Evolutionary conservation across 305 asterid species (phyloP).

Genomic region (Andrographis paniculata): DNA sequence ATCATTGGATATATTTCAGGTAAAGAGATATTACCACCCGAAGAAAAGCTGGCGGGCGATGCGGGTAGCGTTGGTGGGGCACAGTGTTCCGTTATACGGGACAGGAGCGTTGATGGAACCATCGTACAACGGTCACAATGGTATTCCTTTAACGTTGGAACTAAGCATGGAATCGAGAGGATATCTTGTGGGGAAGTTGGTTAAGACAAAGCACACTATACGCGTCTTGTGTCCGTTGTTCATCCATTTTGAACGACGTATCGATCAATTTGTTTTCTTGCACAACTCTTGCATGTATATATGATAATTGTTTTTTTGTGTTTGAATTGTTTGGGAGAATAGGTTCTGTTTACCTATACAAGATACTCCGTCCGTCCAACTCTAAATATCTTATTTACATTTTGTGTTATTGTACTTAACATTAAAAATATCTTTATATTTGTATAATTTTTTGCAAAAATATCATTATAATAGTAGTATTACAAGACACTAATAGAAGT

Average conservation of each 20-base stretch:
- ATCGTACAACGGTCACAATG: slow-evolving; percentile 9
- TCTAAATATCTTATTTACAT: too few relatives aligned
- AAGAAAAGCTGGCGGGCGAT: slow-evolving; percentile 29
- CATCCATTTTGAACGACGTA: slow-evolving; percentile 20
- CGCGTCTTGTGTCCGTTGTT: slow-evolving; percentile 40
- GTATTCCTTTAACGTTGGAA: slow-evolving; percentile 43
- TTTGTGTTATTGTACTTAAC: too few relatives aligned
- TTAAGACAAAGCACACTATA: slow-evolving; percentile 39
- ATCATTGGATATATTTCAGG: slow-evolving; percentile 24
- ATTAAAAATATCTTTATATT: too few relatives aligned
- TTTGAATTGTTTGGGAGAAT: too few relatives aligned
- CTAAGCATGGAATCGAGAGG: slow-evolving; percentile 37
- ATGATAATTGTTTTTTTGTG: slow-evolving; percentile 14
- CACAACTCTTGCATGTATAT: slow-evolving; percentile 39
- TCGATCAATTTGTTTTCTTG: slow-evolving; percentile 25
- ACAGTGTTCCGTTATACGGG: slow-evolving; percentile 57
- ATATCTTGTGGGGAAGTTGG: slow-evolving; percentile 43
- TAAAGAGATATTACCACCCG: slow-evolving; percentile 50
- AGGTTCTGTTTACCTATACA: too few relatives aligned
- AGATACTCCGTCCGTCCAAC: too few relatives aligned
- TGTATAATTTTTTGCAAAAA: too few relatives aligned
- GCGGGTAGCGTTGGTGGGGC: slow-evolving; percentile 42
- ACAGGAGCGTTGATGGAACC: slow-evolving; percentile 32
- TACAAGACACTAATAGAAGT: too few relatives aligned
- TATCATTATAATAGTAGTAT: too few relatives aligned